phyloP scores from a whole-genome alignment of 2,329 filamentous ascomycete species.

The Passalora sequoiae region DNA sequence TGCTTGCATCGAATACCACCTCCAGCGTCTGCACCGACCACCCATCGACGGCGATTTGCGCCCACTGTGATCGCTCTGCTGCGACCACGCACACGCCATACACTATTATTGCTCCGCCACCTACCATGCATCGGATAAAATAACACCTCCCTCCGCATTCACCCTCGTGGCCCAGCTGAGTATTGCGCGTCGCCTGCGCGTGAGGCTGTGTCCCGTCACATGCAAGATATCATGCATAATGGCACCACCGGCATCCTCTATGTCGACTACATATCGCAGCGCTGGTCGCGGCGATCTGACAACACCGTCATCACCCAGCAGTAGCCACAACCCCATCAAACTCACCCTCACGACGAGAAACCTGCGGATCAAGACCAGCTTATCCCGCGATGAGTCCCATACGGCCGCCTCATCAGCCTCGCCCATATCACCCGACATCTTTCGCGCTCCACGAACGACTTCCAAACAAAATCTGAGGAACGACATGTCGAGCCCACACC shows the following conservation, averaged over 20 bases:
- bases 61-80: too few relatives aligned
- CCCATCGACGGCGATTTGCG: too few relatives aligned
- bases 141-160: too few relatives aligned
- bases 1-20: too few relatives aligned
- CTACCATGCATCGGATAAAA: too few relatives aligned
- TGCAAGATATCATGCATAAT: constrained; percentile 1
- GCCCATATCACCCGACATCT: constrained; percentile 10
- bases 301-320: constrained; percentile 9
- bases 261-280: constrained; percentile 9
- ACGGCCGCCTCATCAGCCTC: constrained; percentile 1
- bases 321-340: constrained; percentile 8
- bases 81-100: too few relatives aligned
- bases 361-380: constrained; percentile 12
- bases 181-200: constrained; percentile 2
- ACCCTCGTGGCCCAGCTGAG: too few relatives aligned
- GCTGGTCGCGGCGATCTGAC: constrained; percentile 19
- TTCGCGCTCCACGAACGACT: constrained; percentile 4
- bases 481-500: constrained; percentile 7
- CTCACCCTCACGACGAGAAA: constrained; percentile 15
- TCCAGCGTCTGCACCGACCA: too few relatives aligned
- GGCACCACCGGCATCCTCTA: constrained; percentile 5
- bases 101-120: too few relatives aligned
- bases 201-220: neutral
- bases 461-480: constrained; percentile 3
- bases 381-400: constrained; percentile 6